Evolutionary conservation across 2,329 filamentous ascomycete genomes (phyloP).

Genomic region (Dothistroma septosporum): DNA sequence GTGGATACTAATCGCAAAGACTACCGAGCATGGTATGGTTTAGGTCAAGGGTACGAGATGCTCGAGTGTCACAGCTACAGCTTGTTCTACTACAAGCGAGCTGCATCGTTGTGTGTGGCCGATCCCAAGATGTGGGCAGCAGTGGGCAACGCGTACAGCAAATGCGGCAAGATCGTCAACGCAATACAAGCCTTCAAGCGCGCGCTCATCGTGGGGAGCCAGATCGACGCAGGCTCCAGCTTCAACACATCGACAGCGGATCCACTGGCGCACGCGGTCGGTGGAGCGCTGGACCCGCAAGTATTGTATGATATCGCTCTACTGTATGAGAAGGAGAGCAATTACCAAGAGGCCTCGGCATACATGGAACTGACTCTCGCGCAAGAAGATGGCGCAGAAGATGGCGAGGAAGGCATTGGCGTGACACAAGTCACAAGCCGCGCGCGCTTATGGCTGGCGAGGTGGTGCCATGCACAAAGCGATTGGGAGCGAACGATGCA

Average conservation of each 20-base stretch:
- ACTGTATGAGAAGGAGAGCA: slow-evolving; percentile 77
- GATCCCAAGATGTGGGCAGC: slow-evolving; percentile 99
- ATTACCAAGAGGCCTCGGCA: slow-evolving; percentile 74
- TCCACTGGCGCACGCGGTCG: slow-evolving; percentile 45
- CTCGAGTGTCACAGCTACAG: slow-evolving; percentile 98
- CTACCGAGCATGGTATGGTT: slow-evolving; percentile 95
- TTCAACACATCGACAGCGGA: slow-evolving; percentile 42
- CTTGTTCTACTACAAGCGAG: slow-evolving; percentile 95
- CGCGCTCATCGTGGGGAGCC: slow-evolving; percentile 80
- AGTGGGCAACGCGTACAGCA: slow-evolving; percentile 84
- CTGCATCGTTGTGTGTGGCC: slow-evolving; percentile 86
- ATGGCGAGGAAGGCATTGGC: slow-evolving; percentile 59
- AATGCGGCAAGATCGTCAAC: slow-evolving; percentile 80
- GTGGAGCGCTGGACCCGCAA: slow-evolving; percentile 75
- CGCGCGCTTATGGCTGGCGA: slow-evolving; percentile 88
- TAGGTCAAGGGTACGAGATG: slow-evolving; percentile 95
- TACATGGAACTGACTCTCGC: slow-evolving; percentile 97
- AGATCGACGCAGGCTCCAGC: slow-evolving; percentile 62
- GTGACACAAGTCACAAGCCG: slow-evolving; percentile 90
- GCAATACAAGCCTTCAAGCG: slow-evolving; percentile 94
- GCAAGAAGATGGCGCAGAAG: slow-evolving; percentile 71
- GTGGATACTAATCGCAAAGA: slow-evolving; percentile 95
- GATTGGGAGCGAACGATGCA: slow-evolving; percentile 75
- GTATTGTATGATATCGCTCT: slow-evolving; percentile 83
- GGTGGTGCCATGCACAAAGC: slow-evolving; percentile 68